Conservation (phyloP, 495 filamentous ascomycete species). For the Lophium mytilinum region DNA sequence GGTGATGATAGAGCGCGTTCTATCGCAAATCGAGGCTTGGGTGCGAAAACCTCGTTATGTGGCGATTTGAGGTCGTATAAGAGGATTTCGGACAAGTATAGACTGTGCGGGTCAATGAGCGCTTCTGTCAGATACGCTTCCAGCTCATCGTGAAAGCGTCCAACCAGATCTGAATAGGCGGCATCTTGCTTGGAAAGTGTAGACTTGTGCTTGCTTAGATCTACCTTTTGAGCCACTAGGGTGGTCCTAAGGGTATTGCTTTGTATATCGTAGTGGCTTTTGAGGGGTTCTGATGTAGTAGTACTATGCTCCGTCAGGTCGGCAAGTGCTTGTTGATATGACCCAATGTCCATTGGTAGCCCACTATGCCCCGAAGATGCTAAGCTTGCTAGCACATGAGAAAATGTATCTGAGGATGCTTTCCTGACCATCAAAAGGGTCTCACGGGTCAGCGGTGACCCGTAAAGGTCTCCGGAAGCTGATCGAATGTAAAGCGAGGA, state of each 20-base stretch:
- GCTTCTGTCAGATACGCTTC: conserved; percentile 45
- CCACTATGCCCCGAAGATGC: neutral
- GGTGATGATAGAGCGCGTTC: conserved; percentile 74
- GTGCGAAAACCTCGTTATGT: conserved; percentile 73
- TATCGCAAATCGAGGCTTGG: conserved; percentile 66
- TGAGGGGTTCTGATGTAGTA: conserved; percentile 43
- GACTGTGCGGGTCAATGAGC: conserved; percentile 50
- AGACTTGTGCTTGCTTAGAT: conserved; percentile 72
- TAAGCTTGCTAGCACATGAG: conserved; percentile 11
- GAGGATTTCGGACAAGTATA: conserved; percentile 74
- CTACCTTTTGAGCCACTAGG: conserved; percentile 78
- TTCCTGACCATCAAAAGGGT: conserved; percentile 23
- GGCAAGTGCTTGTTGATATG: conserved; percentile 5
- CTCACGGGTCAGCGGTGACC: conserved; percentile 20
- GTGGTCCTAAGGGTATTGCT: conserved; percentile 71
- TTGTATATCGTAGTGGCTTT: conserved; percentile 66
- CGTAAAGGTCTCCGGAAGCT: conserved; percentile 18
- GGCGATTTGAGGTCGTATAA: conserved; percentile 75
- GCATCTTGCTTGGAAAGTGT: conserved; percentile 65
- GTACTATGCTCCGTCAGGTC: conserved; percentile 17
- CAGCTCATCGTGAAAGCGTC: conserved; percentile 51
- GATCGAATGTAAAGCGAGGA: conserved; percentile 22
- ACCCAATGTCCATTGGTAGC: neutral
- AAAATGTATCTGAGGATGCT: conserved; percentile 23
- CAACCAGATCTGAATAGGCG: conserved; percentile 66